Percentiles rank a stretch among this genome's conserved stretches.
phyloP scores from a whole-genome alignment of 345 rosid genomes.

The Cardamine occulta region DNA sequence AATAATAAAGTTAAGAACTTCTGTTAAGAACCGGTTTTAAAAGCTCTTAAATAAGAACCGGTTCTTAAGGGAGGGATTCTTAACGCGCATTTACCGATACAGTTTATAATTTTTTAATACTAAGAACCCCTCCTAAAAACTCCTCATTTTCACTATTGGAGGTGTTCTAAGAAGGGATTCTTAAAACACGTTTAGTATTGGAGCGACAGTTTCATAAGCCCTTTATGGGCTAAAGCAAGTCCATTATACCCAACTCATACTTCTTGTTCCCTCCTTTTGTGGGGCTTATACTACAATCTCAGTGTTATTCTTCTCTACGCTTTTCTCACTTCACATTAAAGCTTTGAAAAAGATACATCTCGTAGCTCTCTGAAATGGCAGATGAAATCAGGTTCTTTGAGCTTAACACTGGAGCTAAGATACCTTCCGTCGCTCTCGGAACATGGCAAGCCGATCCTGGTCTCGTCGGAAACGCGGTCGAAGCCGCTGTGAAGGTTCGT shows the following conservation, averaged over 20 bases:
- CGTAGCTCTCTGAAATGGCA: slow-evolving; percentile 42
- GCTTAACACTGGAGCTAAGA: slow-evolving; percentile 63
- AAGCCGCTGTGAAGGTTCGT: slow-evolving; percentile 45
- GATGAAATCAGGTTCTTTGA: slow-evolving; percentile 41
- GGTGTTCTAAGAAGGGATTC: too few species aligned
- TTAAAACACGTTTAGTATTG: too few species aligned
- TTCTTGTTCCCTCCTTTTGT: background rate
- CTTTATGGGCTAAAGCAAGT: background rate
- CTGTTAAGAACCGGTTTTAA: too few species aligned
- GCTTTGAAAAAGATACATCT: background rate
- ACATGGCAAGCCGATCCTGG: slow-evolving; percentile 69
- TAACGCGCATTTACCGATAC: too few species aligned
- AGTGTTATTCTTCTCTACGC: background rate
- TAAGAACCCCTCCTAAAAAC: too few species aligned
- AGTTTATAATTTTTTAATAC: too few species aligned
- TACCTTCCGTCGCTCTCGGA: slow-evolving; percentile 61
- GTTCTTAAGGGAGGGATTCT: too few species aligned
- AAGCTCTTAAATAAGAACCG: too few species aligned
- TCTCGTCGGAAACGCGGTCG: slow-evolving; percentile 59
- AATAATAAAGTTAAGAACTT: too few species aligned
- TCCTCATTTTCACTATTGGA: too few species aligned
- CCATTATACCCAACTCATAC: background rate
- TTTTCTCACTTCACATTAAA: background rate
- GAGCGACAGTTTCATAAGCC: background rate
- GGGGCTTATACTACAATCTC: background rate